Evolutionary conservation across 345 rosid species (phyloP).

Genomic region (Syzygium grande): DNA sequence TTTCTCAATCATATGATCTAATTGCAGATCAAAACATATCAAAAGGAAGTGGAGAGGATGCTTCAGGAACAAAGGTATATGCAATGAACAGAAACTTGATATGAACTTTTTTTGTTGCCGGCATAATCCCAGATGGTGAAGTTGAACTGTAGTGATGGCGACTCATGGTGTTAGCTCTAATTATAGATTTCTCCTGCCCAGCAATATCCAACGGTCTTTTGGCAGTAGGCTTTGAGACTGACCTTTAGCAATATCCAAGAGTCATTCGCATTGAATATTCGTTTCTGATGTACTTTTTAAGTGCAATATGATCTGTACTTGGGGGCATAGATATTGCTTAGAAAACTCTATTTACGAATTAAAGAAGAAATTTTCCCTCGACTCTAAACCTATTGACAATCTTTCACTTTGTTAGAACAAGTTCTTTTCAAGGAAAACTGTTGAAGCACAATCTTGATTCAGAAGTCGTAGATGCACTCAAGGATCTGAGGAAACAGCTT

Average conservation of each 20-base stretch:
- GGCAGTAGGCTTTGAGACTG: background rate
- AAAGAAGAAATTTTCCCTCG: background rate
- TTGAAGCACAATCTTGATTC: constrained; percentile 82
- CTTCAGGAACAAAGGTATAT: constrained; percentile 71
- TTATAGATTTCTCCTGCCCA: background rate
- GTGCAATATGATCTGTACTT: background rate
- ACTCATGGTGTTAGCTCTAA: background rate
- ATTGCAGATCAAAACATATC: constrained; percentile 64
- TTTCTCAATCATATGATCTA: background rate
- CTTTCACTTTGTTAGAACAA: constrained; percentile 28
- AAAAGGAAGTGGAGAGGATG: constrained; percentile 63
- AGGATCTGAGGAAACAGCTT: constrained; percentile 66
- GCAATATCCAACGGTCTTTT: background rate
- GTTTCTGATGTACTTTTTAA: background rate
- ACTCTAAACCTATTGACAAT: background rate
- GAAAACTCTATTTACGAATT: background rate
- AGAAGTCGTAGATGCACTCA: constrained; percentile 83
- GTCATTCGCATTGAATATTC: background rate
- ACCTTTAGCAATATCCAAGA: background rate
- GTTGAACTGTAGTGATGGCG: background rate
- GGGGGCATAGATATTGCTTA: background rate
- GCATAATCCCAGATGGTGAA: background rate
- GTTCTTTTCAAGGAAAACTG: constrained; percentile 77
- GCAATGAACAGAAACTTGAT: background rate
- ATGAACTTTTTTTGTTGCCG: background rate